Percentiles rank a stretch among this genome's conserved stretches.
phyloP scores from a whole-genome alignment of 345 rosid species.

The rapeseed (Brassica napus) region DNA sequence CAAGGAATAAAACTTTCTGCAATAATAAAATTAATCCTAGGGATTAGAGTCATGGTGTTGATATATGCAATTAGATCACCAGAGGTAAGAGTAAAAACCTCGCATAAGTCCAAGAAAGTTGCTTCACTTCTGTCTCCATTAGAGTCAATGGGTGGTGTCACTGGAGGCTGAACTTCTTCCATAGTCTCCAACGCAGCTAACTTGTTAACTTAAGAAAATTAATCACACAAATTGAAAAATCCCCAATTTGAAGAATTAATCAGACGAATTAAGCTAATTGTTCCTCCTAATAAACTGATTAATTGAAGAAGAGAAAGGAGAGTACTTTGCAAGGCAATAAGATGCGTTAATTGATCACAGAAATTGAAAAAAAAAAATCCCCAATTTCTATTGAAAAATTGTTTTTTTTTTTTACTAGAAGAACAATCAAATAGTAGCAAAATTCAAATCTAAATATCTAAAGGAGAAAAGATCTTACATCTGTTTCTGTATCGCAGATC shows the following conservation, averaged over 20 bases:
- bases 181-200: constrained; percentile 19
- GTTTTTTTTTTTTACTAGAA: not conserved
- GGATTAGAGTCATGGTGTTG: not conserved
- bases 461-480: constrained; percentile 27
- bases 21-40: constrained; percentile 14
- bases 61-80: constrained; percentile 4
- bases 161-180: constrained; percentile 45
- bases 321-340: constrained; percentile 6
- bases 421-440: constrained; percentile 4
- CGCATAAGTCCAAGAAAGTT: constrained; percentile 34
- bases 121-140: constrained; percentile 34
- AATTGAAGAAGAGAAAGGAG: not conserved
- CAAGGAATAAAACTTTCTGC: constrained; percentile 63
- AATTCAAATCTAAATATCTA: constrained; percentile 1
- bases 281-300: not conserved
- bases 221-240: too few relatives aligned
- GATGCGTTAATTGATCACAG: not conserved
- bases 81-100: constrained; percentile 22
- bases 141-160: constrained; percentile 39
- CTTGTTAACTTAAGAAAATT: not conserved
- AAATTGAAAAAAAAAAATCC: not conserved
- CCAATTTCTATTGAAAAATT: not conserved
- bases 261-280: not conserved
- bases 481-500: constrained; percentile 19
- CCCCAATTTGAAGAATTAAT: not conserved